Conservation (phyloP, 2,329 filamentous ascomycete genomes). For the Didymella exigua region DNA sequence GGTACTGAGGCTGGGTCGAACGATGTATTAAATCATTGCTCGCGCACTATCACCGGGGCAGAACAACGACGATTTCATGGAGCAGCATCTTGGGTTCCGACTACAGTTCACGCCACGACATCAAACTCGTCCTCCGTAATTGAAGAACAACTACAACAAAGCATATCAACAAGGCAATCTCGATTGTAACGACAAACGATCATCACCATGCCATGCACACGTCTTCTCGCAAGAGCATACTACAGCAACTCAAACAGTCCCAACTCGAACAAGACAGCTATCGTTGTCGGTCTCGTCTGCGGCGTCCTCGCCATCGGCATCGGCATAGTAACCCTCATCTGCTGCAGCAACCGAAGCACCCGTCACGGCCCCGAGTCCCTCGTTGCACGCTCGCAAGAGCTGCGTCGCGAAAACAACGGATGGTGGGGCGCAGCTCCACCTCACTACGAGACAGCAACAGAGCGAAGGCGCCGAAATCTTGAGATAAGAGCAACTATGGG, state of each 20-base stretch:
- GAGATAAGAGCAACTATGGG: neutral
- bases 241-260: neutral
- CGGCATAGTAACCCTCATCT: neutral
- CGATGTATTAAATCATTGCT: neutral
- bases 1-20: neutral
- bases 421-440: neutral
- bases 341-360: neutral
- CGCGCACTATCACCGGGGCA: neutral
- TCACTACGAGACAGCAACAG: neutral
- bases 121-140: conserved; percentile 11
- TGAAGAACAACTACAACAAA: neutral
- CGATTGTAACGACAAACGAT: neutral
- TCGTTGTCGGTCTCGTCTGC: neutral
- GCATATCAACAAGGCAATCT: neutral
- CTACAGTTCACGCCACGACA: neutral
- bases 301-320: neutral
- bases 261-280: neutral
- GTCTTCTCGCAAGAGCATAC: neutral
- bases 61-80: neutral
- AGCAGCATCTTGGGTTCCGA: neutral
- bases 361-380: neutral
- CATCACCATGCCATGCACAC: neutral
- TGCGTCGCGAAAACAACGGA: neutral
- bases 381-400: neutral
- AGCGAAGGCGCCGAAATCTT: neutral